These are phyloP conservation scores for Rubia yunnanensis DNA, from an alignment of 257 asterid species.

Conservation along the genomic window DNA sequence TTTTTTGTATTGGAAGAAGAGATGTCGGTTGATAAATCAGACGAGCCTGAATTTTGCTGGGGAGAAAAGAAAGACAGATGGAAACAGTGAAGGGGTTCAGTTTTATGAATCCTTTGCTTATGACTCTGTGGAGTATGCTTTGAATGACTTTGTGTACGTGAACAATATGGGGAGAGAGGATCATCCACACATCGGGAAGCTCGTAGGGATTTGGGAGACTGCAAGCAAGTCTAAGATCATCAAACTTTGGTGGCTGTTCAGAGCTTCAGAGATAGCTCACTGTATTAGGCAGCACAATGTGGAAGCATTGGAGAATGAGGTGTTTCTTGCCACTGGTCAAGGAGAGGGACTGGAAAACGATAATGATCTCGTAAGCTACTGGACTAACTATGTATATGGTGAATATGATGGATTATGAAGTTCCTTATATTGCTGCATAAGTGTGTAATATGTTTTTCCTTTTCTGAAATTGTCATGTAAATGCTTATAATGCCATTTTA, in stretches of 20 bases:
- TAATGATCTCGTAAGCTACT: constrained; percentile 50
- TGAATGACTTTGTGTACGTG: constrained; percentile 64
- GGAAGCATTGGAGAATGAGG: constrained; percentile 37
- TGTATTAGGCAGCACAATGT: constrained; percentile 31
- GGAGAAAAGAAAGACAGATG: constrained; percentile 47
- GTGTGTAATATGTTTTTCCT: background rate
- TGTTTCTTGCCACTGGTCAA: constrained; percentile 73
- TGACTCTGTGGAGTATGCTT: constrained; percentile 49
- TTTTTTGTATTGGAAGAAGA: background rate
- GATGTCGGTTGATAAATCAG: constrained; percentile 20
- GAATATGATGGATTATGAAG: background rate
- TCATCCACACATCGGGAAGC: constrained; percentile 61
- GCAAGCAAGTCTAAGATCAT: constrained; percentile 33
- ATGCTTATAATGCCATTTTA: background rate
- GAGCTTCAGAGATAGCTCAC: constrained; percentile 52
- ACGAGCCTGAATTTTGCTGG: constrained; percentile 51
- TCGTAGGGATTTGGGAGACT: constrained; percentile 62
- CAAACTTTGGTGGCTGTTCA: constrained; percentile 79
- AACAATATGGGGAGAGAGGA: constrained; percentile 28
- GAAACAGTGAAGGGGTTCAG: constrained; percentile 31
- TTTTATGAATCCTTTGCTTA: constrained; percentile 64
- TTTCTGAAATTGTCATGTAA: background rate
- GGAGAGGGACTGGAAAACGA: constrained; percentile 60
- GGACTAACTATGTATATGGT: background rate
- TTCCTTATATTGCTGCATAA: background rate